Base-by-base conservation (phyloP, 2,329 filamentous ascomycete species). In the Arthrobotrys conoides region DNA sequence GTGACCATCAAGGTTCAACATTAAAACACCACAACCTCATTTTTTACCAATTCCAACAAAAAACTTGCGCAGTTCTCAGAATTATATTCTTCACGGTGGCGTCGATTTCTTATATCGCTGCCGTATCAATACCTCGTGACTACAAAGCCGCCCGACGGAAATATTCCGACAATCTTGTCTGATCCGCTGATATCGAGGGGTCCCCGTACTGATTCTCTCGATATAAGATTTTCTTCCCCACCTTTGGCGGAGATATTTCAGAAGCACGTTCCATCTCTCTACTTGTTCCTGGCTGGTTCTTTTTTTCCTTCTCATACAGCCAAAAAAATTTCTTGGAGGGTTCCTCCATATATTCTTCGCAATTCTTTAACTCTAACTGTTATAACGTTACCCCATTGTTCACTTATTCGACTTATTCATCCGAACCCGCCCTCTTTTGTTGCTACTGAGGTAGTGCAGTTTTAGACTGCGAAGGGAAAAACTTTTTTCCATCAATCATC, bases 141-240 rank as follows among this genome's bases (percentile, higher is more conserved):
- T 66, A 71, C 49, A 65, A 70, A 70, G 67, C 67, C 67, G 73
- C 67, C 73, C 73, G 73, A 77, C 67, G 73, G 73, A 77, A 67
- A 77, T 71, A 71, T 77, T 59, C 41, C 49, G 22, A 49, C 27
- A 53, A 68, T 49, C 67, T 71, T 67, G 67, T 67, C 63, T 61
- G 67, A 71, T 77, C 73, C 67, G 51, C 67, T 63, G 73, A 77
- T 77, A 77, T 71, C 67, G 59, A 71, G n/a, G 51, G 30, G 46
- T 5, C 49, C 73, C 44, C 73, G 63, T 67, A 55, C 22, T 44
- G 49, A 27, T 30, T 30, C 66, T 24, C 44, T 68, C 73, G 41
- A 77, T 77, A 77, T 77, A 77, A 77, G 73, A 77, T 71, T 77
- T 77, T 71, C 30, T 27, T 63, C 59, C 41, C 66, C 72, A 76